Evolutionary conservation across 2,329 filamentous ascomycete genomes (phyloP), one percentile per base, ranked within the genome.

Genomic region (Fusarium penzigii): DNA sequence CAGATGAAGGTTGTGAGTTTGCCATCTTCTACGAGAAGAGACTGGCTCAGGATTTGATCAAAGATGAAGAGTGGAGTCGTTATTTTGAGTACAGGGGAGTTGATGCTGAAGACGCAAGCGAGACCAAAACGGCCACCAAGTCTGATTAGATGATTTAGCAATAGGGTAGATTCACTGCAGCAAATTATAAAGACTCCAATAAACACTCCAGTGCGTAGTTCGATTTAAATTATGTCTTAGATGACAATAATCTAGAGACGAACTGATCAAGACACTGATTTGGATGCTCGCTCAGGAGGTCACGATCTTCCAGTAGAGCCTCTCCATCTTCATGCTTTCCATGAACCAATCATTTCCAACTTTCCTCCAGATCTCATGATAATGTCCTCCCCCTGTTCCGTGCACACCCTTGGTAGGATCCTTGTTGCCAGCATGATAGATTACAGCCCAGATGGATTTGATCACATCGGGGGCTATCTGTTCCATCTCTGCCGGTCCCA

Each of bases 11-110:
- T 0, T 62, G 56, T 1, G 70, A 72, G 59, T 65, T 75, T 48
- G 55, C 63, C 1, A 62, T 75, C 14, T 57, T 62, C 0, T 70
- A 70, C 25, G 72, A 75, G 61, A 71, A 67, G 56, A 62, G 65
- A 3, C 42, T 73, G 6, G 61, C 63, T 1, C 39, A 65, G 20
- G 51, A 46, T 4, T 44, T 76, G n/a, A 58, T 74, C 2, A 51
- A 68, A 4, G 71, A 75, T 48, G 34, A 48, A 3, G 65, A 73
- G 48, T 72, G 68, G 70, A 69, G 53, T 29, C 47, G 61, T 47
- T 75, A 67, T 17, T 74, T 75, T 51, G 71, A 73, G 50, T 74
- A 67, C 42, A 57, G 72, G 29, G 73, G 71, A 0, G 55, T 75
- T 17, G 70, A 72, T 43, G 55, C 55, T 1, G 55, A 56, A 10